Percentiles rank a stretch among this genome's conserved stretches.
phyloP scores from a whole-genome alignment of 345 rosid species.

The Citrus mangshanensis region DNA sequence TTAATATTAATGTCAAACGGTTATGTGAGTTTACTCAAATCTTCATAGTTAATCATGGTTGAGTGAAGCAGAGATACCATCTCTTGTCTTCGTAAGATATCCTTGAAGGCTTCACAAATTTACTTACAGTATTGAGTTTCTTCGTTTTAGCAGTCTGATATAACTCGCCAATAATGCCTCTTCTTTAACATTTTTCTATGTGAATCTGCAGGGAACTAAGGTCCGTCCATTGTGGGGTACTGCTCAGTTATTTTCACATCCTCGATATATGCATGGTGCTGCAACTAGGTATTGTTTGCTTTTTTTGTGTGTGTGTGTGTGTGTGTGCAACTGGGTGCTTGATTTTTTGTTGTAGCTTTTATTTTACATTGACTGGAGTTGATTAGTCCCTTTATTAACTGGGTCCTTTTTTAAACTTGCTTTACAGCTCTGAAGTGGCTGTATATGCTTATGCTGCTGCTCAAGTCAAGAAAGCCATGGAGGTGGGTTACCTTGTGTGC shows the following conservation, averaged over 20 bases:
- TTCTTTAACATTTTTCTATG: background rate
- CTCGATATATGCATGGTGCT: conserved; percentile 97
- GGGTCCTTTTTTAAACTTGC: background rate
- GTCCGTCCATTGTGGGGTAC: conserved; percentile 92
- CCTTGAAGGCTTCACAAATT: background rate
- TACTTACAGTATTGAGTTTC: background rate
- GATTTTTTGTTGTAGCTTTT: too few relatives aligned
- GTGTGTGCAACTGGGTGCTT: background rate
- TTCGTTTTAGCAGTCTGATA: background rate
- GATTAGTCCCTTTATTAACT: background rate
- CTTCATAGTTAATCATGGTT: background rate
- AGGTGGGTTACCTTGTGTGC: conserved; percentile 39
- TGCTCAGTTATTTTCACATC: conserved; percentile 92
- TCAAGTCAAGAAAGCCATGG: conserved; percentile 96
- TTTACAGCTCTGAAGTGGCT: conserved; percentile 68
- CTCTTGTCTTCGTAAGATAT: background rate
- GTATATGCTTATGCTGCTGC: conserved; percentile 97
- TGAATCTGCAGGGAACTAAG: conserved; percentile 57
- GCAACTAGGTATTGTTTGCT: conserved; percentile 64
- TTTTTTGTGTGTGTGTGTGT: too few relatives aligned
- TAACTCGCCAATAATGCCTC: background rate
- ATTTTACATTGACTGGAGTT: background rate
- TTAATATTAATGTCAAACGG: background rate
- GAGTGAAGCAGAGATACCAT: background rate
- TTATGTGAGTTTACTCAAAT: background rate